Percentiles rank a stretch among this genome's conserved stretches.
These are phyloP conservation scores for Daldinia bambusicola DNA, from an alignment of 495 filamentous ascomycete species.

Conservation along the genomic window DNA sequence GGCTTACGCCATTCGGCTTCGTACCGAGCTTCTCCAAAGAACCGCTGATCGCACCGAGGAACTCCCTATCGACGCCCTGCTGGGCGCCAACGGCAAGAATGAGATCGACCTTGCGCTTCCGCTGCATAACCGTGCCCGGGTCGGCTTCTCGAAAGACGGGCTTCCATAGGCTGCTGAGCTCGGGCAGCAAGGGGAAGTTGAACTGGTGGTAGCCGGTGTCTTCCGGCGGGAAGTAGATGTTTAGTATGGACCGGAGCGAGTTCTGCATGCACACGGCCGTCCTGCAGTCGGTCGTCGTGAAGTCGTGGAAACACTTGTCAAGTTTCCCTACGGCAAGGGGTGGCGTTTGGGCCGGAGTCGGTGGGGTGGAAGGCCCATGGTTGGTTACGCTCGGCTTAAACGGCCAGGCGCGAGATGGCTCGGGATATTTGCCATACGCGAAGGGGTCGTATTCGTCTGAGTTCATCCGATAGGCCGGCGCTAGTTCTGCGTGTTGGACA, in stretches of 20 bases:
- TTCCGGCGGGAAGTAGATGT: constrained; percentile 51
- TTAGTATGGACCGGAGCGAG: constrained; percentile 53
- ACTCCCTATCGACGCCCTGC: constrained; percentile 49
- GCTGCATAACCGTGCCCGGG: constrained; percentile 28
- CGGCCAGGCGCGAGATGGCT: constrained; percentile 11
- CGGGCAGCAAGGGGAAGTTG: constrained; percentile 49
- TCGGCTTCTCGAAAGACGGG: constrained; percentile 51
- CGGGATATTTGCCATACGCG: constrained; percentile 35
- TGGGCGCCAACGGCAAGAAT: constrained; percentile 59
- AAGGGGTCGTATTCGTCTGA: constrained; percentile 50
- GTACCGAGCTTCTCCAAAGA: constrained; percentile 57
- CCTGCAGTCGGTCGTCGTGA: constrained; percentile 47
- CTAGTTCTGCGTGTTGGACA: constrained; percentile 21
- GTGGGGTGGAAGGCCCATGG: constrained; percentile 38
- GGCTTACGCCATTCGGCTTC: constrained; percentile 48
- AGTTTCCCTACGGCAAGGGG: constrained; percentile 11
- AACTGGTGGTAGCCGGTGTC: constrained; percentile 51
- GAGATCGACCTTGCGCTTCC: constrained; percentile 51
- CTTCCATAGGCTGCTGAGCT: constrained; percentile 55
- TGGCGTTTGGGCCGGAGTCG: constrained; percentile 44
- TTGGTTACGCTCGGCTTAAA: constrained; percentile 20
- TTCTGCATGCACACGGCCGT: constrained; percentile 58
- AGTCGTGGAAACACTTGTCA: constrained; percentile 49
- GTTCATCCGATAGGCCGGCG: constrained; percentile 16
- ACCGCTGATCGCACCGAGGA: constrained; percentile 48